Base-by-base conservation (phyloP, 805 yeast genomes). In the Citeromyces matritensis region DNA sequence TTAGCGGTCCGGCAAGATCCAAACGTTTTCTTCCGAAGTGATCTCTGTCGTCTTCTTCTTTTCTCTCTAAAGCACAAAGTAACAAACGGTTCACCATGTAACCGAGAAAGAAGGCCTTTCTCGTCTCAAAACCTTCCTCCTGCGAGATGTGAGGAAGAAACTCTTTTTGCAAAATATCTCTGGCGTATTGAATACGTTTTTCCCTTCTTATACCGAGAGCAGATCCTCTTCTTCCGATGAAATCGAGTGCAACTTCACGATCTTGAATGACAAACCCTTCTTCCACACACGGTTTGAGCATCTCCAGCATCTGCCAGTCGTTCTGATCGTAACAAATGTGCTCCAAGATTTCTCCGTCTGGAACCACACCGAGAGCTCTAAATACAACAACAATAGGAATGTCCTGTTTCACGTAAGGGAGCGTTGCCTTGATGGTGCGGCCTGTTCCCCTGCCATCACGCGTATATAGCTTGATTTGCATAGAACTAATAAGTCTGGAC, bases 291-390 rank as follows among this genome's bases (percentile, higher is more conserved):
- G 99, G 98, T 55, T 91, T 93, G 49, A 91, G 67, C 91, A 91
- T 84, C 59, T 91, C 99, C 55, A 91, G 69, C 98, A 91, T 91
- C 59, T 91, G 98, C 96, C 97, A 88, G 62, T 91, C 99, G 42
- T 78, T 81, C 37, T 84, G 85, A 56, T 91, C 99, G 56, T 88
- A 91, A 61, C 98, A 91, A 37, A 91, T 91, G 57, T 91, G 98
- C 57, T 91, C 96, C 49, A 91, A 64, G 48, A 91, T 91, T 60
- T 91, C 99, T 54, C 99, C 98, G 62, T 91, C 99, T 26, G 97
- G 97, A 14, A 91, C 95, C 30, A 91, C 91, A 43, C 99, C 99
- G 37, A 91, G 65, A 8, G 99, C 99, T 63, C 99, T 72, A 58
- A 91, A 91, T 14, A 91, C 95, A 51, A 91, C 79, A 17, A 91